Evolutionary conservation across 2,329 filamentous ascomycete genomes (phyloP).

Genomic region (Laburnicola sp.): DNA sequence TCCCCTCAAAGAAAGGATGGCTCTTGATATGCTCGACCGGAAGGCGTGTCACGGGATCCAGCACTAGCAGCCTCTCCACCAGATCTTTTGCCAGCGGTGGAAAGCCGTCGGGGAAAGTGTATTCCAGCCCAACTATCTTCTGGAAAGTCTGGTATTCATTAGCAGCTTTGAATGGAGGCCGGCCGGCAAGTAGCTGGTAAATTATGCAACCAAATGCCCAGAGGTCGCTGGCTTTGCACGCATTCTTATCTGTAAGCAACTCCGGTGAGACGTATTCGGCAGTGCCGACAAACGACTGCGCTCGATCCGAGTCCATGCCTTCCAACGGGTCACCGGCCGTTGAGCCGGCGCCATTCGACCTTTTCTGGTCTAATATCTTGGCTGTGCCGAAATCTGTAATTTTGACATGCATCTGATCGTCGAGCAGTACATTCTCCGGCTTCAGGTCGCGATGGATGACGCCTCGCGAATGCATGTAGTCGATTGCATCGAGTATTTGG

Average conservation of each 20-base stretch:
- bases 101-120: constrained; percentile 88
- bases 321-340: constrained; percentile 56
- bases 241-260: constrained; percentile 93
- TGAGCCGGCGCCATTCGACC: constrained; percentile 48
- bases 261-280: constrained; percentile 98
- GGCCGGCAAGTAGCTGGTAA: constrained; percentile 92
- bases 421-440: constrained; percentile 92
- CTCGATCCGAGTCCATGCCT: constrained; percentile 68
- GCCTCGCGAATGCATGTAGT: constrained; percentile 95
- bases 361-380: constrained; percentile 72
- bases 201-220: constrained; percentile 99
- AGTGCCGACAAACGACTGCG: constrained; percentile 94
- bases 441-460: constrained; percentile 97
- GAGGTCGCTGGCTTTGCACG: constrained; percentile 94
- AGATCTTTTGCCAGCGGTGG: constrained; percentile 83
- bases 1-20: constrained; percentile 90
- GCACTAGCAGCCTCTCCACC: constrained; percentile 84
- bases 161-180: constrained; percentile 92
- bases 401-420: constrained; percentile 96
- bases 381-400: constrained; percentile 99
- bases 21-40: constrained; percentile 97
- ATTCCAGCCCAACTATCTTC: constrained; percentile 93
- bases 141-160: constrained; percentile 98
- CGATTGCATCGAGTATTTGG: constrained; percentile 92
- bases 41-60: constrained; percentile 81